Conservation (phyloP, 1,284 basidiomycete genomes). For the Gymnopus androsaceus region DNA sequence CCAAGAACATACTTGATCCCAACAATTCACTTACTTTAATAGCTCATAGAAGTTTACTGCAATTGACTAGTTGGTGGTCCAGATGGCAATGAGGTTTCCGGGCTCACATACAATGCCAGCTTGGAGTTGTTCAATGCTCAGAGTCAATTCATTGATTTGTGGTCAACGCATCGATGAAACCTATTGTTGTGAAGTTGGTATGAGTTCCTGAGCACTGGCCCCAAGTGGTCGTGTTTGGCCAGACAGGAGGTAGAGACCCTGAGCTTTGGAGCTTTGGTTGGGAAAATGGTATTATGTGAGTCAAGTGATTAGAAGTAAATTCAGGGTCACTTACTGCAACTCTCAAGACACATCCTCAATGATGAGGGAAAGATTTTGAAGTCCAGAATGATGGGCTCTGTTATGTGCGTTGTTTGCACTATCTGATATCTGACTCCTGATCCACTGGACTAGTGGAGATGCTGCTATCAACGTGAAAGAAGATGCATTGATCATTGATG, state of each 20-base stretch:
- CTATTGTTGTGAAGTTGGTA: not conserved
- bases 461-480: slow-evolving; percentile 7
- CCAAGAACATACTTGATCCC: not conserved
- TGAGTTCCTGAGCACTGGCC: slow-evolving; percentile 5
- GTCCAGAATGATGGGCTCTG: not conserved
- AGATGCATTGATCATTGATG: slow-evolving; percentile 7
- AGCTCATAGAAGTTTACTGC: slow-evolving; percentile 10
- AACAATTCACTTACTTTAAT: not conserved
- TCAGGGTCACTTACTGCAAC: not conserved
- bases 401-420: slow-evolving; percentile 7
- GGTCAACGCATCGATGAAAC: slow-evolving; percentile 1
- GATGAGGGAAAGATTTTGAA: slow-evolving; percentile 6
- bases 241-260: not conserved
- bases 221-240: slow-evolving; percentile 9
- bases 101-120: slow-evolving; percentile 12
- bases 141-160: slow-evolving; percentile 7
- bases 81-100: slow-evolving; percentile 7
- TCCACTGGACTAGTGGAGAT: not conserved
- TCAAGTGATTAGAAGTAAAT: not conserved
- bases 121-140: slow-evolving; percentile 10
- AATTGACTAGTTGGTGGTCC: not conserved
- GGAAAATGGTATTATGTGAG: slow-evolving; percentile 14
- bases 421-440: not conserved
- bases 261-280: slow-evolving; percentile 12
- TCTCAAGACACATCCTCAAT: slow-evolving; percentile 10